Evolutionary conservation across 495 filamentous ascomycete species (phyloP).

Genomic region (Mycothermus thermophilus): DNA sequence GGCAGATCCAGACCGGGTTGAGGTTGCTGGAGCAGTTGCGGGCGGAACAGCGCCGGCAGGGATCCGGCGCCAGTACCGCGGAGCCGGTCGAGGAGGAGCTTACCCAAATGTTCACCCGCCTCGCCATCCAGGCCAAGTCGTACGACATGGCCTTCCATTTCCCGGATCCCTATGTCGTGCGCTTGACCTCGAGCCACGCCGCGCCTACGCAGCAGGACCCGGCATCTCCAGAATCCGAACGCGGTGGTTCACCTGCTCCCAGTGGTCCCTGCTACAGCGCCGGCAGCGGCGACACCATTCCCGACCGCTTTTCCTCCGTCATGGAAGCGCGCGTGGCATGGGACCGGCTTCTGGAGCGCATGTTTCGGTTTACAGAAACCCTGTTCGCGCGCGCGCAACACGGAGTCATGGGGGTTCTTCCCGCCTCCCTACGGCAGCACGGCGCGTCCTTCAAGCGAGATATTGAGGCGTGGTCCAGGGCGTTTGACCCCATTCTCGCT

Average conservation of each 20-base stretch:
- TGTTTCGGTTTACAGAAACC: conserved; percentile 40
- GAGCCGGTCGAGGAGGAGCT: conserved; percentile 43
- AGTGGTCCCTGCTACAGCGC: conserved; percentile 31
- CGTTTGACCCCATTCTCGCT: conserved; percentile 37
- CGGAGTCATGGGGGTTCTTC: conserved; percentile 36
- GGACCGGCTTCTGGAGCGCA: conserved; percentile 36
- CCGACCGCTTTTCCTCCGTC: conserved; percentile 32
- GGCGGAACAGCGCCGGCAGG: conserved; percentile 22
- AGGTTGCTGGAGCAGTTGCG: conserved; percentile 31
- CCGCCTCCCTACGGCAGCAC: conserved; percentile 29
- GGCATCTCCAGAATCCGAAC: conserved; percentile 29
- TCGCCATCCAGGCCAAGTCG: conserved; percentile 44
- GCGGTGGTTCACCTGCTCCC: too few relatives aligned
- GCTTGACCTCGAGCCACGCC: conserved; percentile 25
- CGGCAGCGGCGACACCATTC: conserved; percentile 26
- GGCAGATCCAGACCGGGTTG: conserved; percentile 33
- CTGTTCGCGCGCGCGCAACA: conserved; percentile 32
- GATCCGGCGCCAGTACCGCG: conserved; percentile 22
- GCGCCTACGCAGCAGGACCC: too few relatives aligned
- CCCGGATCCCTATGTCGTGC: conserved; percentile 40
- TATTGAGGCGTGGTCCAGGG: conserved; percentile 37
- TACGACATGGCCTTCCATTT: conserved; percentile 50
- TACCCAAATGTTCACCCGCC: conserved; percentile 42
- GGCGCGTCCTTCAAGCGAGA: conserved; percentile 29
- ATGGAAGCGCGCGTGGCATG: conserved; percentile 36